Base-by-base conservation (phyloP, 257 asterid genomes). In the Galeopsis tetrahit region DNA sequence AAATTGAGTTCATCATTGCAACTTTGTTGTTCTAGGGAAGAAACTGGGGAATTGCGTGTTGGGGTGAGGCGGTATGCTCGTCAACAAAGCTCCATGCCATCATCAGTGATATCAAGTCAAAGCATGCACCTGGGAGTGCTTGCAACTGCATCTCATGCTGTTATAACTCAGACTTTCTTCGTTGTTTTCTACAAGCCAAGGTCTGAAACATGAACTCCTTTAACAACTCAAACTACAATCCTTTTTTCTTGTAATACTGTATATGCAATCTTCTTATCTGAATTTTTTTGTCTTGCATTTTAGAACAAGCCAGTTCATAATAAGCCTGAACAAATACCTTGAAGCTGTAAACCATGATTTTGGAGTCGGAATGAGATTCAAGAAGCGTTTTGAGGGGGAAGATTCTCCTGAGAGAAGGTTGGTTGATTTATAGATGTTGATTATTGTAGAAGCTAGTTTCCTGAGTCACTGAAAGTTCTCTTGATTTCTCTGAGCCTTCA, bases 111-210 rank as follows among this genome's bases (percentile, higher is more conserved):
- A 62, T 90, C 97, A 60, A 90, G 97, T 63, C 97, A 88, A 64
- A 88, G 95, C 84, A 88, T 90, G 93, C 97, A 90, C 68, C 71
- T 90, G 55, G 97, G 97, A 68, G 91, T 90, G 49, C 93, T 90
- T 66, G 97, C 97, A 56, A 88, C 96, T 48, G 97, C 96, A 34
- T 86, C 92, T 55, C 96, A 90, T 76, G 96, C 97, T 6, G 79
- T 90, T 48, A 40, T 73, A 33, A 85, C 93, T 21, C 86, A 72
- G 63, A 85, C 96, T 14, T 2, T 77, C 46, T 90, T 90, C 75
- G 90, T 86, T 77, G 96, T 90, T 75, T 86, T 82, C 69, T 90
- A 90, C 88, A 90, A 90, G 72, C 97, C 97, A 56, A 90, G 96
- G 97, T 90, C 46, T 46, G 63, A 68, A 76, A 61, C 39, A 66